Conservation (phyloP, 169 alveolate genomes). For the Eimeria acervulina region DNA sequence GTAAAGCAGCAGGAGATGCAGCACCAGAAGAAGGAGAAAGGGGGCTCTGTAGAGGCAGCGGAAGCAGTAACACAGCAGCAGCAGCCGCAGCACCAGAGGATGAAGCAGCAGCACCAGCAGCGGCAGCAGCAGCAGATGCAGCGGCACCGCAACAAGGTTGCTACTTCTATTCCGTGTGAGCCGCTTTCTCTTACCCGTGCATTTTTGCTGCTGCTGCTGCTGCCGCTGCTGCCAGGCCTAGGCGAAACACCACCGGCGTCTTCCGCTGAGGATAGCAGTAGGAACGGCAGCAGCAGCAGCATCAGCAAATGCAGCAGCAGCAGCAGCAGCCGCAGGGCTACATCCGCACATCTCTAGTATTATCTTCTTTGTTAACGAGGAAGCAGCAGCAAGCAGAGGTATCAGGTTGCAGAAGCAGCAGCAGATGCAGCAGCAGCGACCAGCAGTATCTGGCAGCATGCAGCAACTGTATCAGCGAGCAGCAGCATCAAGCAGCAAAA, state of each 20-base stretch:
- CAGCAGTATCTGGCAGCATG: not conserved
- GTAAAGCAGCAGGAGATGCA: not conserved
- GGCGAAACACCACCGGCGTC: not conserved
- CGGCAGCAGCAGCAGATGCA: not conserved
- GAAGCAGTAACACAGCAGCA: not conserved
- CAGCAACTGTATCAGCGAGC: not conserved
- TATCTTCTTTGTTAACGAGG: too few relatives aligned
- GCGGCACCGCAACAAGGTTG: too few relatives aligned
- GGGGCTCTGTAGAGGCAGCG: too few relatives aligned
- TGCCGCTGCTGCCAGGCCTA: not conserved
- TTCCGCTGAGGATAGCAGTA: not conserved
- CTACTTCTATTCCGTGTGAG: too few relatives aligned
- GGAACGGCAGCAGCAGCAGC: not conserved
- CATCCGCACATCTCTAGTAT: too few relatives aligned
- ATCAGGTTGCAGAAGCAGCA: not conserved
- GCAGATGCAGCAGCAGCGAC: not conserved
- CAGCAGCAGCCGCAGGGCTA: not conserved
- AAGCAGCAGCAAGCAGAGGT: not conserved
- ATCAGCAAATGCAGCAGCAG: too few relatives aligned
- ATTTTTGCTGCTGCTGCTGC: conserved; percentile 34
- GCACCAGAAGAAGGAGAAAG: not conserved
- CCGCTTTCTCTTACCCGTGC: not conserved
- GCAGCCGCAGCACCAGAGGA: not conserved
- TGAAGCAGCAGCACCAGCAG: not conserved
- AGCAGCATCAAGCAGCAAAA: too few relatives aligned